Base-by-base conservation (phyloP, 1,139 yeast species). In the Eremothecium cymbalariae region DNA sequence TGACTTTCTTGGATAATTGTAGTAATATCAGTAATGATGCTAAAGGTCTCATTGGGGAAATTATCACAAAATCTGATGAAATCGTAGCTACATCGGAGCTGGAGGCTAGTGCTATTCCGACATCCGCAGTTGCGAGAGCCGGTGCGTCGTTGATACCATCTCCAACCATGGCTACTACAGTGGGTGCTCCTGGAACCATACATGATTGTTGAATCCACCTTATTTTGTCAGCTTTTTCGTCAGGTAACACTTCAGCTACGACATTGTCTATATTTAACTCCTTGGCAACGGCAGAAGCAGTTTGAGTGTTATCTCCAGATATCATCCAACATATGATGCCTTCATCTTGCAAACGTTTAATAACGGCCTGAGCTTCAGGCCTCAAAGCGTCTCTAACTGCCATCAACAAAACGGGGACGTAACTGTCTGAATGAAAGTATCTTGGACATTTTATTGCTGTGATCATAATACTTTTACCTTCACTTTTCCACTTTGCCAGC, bases 191-290 rank as follows among this genome's bases (percentile, higher is more conserved):
- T 6, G 36, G 32, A 3, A 51, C 50, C 3, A 51, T 46, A 34
- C 49, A 53, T 4, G 61, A 56, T 11, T 53, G 54, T 47, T 77
- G 80, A 15, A 82, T 63, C 63, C 67, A 62, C 44, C 68, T 63
- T 25, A 82, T 63, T 47, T 71, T 70, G 8, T 64, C 68, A 16
- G 83, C 79, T 54, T 82, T 82, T 39, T 77, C 83, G 36, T 74
- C 73, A 0, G 93, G 93, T 25, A 81, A 60, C 5, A 82, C 90
- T 32, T 76, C 84, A 16, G 86, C 78, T 29, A 80, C 65, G n/a
- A 82, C 77, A 37, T 72, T 65, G 2, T 63, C 64, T 17, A 82
- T 77, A 0, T 83, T 82, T 20, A 82, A 63, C 46, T 77, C 80
- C 6, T 53, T 48, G 0, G 82, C 93, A 20, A 82, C 76, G 0